Percentiles rank a stretch among this genome's conserved stretches.
Conservation (phyloP, 805 yeast species). For the Cephaloascus albidus region DNA sequence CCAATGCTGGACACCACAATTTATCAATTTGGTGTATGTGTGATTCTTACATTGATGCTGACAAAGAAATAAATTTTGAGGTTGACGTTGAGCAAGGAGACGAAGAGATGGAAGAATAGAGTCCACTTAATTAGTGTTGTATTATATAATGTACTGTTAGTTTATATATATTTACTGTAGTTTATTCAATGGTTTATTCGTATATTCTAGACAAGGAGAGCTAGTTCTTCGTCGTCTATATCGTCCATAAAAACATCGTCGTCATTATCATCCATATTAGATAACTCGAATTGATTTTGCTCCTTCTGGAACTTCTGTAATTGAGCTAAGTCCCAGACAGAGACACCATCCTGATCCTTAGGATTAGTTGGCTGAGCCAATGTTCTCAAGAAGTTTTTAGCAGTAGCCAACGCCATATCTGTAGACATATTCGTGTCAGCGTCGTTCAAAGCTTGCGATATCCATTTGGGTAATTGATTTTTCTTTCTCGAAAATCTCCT, state of each 20-base stretch:
- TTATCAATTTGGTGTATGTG: constrained; percentile 80
- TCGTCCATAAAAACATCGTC: constrained; percentile 37
- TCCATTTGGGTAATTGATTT: constrained; percentile 93
- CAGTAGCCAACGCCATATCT: constrained; percentile 94
- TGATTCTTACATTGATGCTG: constrained; percentile 90
- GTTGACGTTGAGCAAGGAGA: constrained; percentile 30
- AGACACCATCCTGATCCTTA: constrained; percentile 86
- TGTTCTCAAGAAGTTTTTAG: constrained; percentile 83
- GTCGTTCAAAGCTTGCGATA: constrained; percentile 83
- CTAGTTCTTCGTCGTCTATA: constrained; percentile 36
- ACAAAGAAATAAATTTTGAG: constrained; percentile 61
- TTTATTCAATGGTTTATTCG: too few relatives aligned
- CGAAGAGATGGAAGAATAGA: constrained; percentile 11
- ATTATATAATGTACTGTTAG: too few relatives aligned
- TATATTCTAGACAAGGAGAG: neutral
- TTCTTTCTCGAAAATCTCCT: constrained; percentile 82
- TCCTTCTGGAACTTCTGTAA: constrained; percentile 47
- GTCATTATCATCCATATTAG: constrained; percentile 17
- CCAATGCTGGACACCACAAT: constrained; percentile 50
- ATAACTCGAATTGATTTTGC: constrained; percentile 21
- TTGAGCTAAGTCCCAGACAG: constrained; percentile 83
- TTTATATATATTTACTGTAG: too few relatives aligned
- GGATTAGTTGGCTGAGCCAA: constrained; percentile 92
- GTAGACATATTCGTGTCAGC: constrained; percentile 90
- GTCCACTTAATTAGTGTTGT: too few relatives aligned